Evolutionary conservation across 225 moss, liverwort and hornwort genomes (phyloP), one percentile per base, ranked within the genome.

Genomic region (Ulota crispa): DNA sequence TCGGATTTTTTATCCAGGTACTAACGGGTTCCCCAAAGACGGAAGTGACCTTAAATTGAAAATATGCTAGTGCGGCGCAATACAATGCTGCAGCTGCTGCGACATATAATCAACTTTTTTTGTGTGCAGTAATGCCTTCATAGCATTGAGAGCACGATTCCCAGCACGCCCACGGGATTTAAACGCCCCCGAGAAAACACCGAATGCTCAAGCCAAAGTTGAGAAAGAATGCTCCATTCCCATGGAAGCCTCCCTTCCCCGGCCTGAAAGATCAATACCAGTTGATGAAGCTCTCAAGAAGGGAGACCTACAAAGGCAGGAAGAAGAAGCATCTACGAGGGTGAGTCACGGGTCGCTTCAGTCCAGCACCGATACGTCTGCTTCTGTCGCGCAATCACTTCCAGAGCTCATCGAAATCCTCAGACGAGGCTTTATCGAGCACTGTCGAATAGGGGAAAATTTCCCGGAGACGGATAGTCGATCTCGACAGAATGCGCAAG

Each of bases 1-100:
- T 95, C 97, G 18, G 97, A 97, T 72, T 93, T 91, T 71, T 87
- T 97, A 80, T 97, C 97, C 55, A 97, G 97, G 97, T 97, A 87
- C 14, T 3, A 3, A 23, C 34, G 28, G 37, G 37, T 42, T 28
- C 63, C 45, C 31, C 30, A 36, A 14, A 30, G 23, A 63, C 1
- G 14, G 50, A 16, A 10, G 15, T 52, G 64, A 64, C 64, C 16
- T 32, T 6, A 3, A 24, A 24, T 62, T 47, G 21, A 77, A 47
- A n/a, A 32, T 9, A n/a, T 31, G n/a, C 10, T 23, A 74, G 9
- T 45, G 31, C 47, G 64, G 47, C 31, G 36, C 15, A 55, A 34
- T 36, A 34, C 20, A 16, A 23, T 42, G 42, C 20, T 36, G 28
- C 43, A 21, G 10, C 64, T n/a, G 32, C 64, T 43, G 27, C 4